Evolutionary conservation across 208 protist species (phyloP), one percentile per base, ranked within the genome.

Genomic region (Crithidia brevicula): DNA sequence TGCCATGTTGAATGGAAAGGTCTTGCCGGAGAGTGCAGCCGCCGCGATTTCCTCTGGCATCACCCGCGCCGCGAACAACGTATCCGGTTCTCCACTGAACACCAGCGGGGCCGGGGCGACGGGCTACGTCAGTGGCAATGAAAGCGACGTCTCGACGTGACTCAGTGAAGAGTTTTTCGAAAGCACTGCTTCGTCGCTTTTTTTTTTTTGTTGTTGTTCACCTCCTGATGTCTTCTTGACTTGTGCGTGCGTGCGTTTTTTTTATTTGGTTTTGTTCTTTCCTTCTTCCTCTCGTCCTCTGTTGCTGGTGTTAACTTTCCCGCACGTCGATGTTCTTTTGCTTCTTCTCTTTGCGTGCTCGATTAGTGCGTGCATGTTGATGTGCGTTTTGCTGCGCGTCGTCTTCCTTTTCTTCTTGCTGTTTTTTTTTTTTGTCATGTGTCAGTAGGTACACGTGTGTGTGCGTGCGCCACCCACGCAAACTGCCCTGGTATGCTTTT

Each of bases 101-200:
- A 40, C 23, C 27, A 2, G 18, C 31, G 27, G 18, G 25, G 62
- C 15, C 1, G 62, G 36, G 25, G 36, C 50, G 2, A 15, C 59
- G 3, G 59, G 27, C 6, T 38, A 63, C 27, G 54, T 28, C 16
- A 62, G 51, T 59, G 47, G 59, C 59, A 74, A 67, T 25, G 59
- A 74, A 38, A 60, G 42, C 27, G 67, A 62, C 5, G 59, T 66
- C 3, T 74, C 59, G 1, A 66, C 59, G 9, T 71, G 27, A 56
- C n/a, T n/a, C n/a, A n/a, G n/a, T n/a, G n/a, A n/a, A n/a, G n/a
- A n/a, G n/a, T n/a, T n/a, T n/a, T n/a, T n/a, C n/a, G n/a, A n/a
- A n/a, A n/a, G n/a, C n/a, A 1, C 20, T 52, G 22, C 25, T 52
- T 52, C 38, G 8, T 27, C 34, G 30, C 0, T 7, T 20, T 27